phyloP scores from a whole-genome alignment of 345 rosid genomes.

The Eucalyptus marginata region DNA sequence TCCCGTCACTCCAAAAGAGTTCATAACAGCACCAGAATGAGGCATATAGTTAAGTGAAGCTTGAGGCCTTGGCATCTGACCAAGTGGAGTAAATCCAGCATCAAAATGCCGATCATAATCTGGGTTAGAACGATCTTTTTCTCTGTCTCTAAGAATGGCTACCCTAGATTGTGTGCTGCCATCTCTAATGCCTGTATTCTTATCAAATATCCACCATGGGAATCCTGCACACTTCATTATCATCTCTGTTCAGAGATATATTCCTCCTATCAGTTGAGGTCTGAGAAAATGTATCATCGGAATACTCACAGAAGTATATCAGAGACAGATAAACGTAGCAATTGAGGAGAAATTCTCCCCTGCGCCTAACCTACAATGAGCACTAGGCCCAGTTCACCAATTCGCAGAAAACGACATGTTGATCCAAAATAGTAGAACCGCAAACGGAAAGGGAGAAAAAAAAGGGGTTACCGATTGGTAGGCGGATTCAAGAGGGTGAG shows the following conservation, averaged over 20 bases:
- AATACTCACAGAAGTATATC: too few species aligned
- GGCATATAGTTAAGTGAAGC: slow-evolving; percentile 33
- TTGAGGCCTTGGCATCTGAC: slow-evolving; percentile 50
- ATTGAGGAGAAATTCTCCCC: too few species aligned
- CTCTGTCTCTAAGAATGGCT: slow-evolving; percentile 87
- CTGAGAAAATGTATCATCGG: slow-evolving; percentile 40
- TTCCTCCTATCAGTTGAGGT: slow-evolving; percentile 21
- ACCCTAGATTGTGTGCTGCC: slow-evolving; percentile 47
- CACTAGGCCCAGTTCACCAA: too few species aligned
- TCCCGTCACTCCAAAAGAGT: slow-evolving; percentile 40
- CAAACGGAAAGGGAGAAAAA: too few species aligned
- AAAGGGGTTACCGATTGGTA: too few species aligned
- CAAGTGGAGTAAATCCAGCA: slow-evolving; percentile 38
- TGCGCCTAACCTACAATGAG: too few species aligned
- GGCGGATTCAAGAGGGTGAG: too few species aligned
- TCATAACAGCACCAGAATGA: slow-evolving; percentile 41
- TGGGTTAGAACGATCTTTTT: slow-evolving; percentile 89
- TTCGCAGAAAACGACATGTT: too few species aligned
- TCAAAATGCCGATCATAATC: slow-evolving; percentile 88
- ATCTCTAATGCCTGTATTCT: slow-evolving; percentile 28
- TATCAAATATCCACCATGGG: slow-evolving; percentile 33
- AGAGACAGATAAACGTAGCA: too few species aligned
- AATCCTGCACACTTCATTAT: slow-evolving; percentile 35
- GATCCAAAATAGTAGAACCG: too few species aligned
- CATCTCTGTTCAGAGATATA: slow-evolving; percentile 32